phyloP scores from a whole-genome alignment of 73 alveolate genomes.

The Durusdinium trenchii region DNA sequence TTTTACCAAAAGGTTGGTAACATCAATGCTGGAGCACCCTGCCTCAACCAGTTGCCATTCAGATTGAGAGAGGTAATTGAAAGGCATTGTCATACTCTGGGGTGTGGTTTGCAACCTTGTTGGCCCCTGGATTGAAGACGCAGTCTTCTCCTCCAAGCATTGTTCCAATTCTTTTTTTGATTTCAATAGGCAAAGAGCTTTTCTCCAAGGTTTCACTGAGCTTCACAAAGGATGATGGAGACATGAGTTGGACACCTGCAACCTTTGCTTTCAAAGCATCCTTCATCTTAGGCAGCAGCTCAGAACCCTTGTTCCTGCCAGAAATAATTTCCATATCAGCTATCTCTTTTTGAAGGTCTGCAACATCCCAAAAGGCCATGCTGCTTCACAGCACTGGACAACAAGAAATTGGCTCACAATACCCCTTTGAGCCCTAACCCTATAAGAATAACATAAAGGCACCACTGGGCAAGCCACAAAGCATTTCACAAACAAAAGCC shows the following conservation, averaged over 20 bases:
- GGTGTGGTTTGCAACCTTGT: not conserved
- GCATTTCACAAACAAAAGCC: not conserved
- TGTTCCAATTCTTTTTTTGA: not conserved
- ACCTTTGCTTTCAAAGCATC: not conserved
- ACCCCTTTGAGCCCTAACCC: not conserved
- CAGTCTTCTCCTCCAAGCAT: not conserved
- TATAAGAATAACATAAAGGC: not conserved
- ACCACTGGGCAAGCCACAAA: not conserved
- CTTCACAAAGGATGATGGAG: not conserved
- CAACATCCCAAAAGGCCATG: not conserved
- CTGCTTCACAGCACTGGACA: not conserved
- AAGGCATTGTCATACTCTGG: not conserved
- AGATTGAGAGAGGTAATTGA: not conserved
- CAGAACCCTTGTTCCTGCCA: not conserved
- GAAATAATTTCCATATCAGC: not conserved
- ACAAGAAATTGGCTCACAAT: too few relatives aligned
- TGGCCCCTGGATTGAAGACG: not conserved
- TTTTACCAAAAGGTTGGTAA: not conserved
- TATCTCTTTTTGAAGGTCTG: not conserved
- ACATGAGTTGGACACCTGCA: not conserved
- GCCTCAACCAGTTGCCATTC: not conserved
- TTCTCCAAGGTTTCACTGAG: not conserved
- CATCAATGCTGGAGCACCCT: not conserved
- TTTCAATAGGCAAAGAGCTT: not conserved
- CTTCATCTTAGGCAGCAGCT: not conserved